Evolutionary conservation across 208 protist species (phyloP).

Genomic region (Strigomonas oncopelti): DNA sequence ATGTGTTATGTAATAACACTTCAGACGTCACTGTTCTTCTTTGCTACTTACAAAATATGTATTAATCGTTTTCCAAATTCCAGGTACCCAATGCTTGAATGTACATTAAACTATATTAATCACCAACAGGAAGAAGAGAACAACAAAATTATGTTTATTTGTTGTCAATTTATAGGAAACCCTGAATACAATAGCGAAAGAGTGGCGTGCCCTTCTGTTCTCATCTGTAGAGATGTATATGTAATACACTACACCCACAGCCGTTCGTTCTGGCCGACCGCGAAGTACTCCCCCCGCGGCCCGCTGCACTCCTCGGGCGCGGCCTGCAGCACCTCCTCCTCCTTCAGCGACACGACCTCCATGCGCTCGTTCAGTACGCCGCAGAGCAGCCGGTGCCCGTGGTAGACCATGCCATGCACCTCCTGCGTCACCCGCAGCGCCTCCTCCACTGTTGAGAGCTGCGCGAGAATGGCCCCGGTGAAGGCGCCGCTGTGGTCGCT

Average conservation of each 20-base stretch:
- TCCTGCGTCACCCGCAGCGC: conserved; percentile 53
- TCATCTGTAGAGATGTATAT: too few relatives aligned
- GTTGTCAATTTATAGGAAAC: too few relatives aligned
- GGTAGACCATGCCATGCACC: conserved; percentile 47
- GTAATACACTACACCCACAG: conserved; percentile 55
- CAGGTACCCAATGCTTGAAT: too few relatives aligned
- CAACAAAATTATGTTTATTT: too few relatives aligned
- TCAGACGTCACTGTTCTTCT: too few relatives aligned
- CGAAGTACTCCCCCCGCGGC: conserved; percentile 15
- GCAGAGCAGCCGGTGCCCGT: conserved; percentile 41
- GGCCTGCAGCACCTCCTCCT: conserved; percentile 28
- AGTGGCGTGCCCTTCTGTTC: too few relatives aligned
- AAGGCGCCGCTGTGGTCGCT: conserved; percentile 78
- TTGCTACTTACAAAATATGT: too few relatives aligned
- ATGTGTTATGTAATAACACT: too few relatives aligned
- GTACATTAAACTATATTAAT: too few relatives aligned
- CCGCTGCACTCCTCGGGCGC: conserved; percentile 18
- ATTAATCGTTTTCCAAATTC: too few relatives aligned
- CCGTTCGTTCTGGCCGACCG: conserved; percentile 58
- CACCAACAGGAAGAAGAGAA: too few relatives aligned
- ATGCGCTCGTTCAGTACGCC: conserved; percentile 69
- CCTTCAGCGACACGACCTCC: conserved; percentile 63
- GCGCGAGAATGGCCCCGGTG: conserved; percentile 68
- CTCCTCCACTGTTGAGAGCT: conserved; percentile 68
- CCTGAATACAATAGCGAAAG: too few relatives aligned